phyloP scores from a whole-genome alignment of 768 basidiomycete species.

The Kwoniella pini region DNA sequence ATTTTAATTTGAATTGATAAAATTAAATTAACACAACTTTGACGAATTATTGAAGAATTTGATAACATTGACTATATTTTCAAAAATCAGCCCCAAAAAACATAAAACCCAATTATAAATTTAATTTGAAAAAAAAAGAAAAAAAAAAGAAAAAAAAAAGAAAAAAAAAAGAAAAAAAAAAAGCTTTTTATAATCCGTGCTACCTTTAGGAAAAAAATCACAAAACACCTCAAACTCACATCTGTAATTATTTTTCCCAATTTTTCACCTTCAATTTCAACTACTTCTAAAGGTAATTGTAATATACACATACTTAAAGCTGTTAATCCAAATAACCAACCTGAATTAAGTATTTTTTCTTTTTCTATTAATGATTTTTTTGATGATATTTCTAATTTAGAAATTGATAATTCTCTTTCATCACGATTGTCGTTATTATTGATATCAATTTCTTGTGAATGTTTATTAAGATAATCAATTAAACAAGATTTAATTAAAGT shows the following conservation, averaged over 20 bases:
- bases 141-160: too few species aligned
- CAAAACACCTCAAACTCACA: constrained; percentile 42
- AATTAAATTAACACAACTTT: constrained; percentile 40
- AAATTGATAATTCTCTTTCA: too few species aligned
- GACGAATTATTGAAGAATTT: constrained; percentile 28
- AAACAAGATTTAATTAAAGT: constrained; percentile 20
- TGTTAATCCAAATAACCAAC: constrained; percentile 39
- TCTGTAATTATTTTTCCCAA: constrained; percentile 31
- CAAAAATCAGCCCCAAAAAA: background rate
- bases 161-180: too few species aligned
- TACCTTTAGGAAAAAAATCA: too few species aligned
- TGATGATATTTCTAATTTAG: too few species aligned
- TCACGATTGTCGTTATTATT: too few species aligned
- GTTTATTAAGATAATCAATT: constrained; percentile 14
- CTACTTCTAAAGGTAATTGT: constrained; percentile 34
- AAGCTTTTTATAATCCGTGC: too few species aligned
- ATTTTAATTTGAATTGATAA: constrained; percentile 40
- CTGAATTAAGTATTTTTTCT: constrained; percentile 19
- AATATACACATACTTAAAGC: constrained; percentile 41
- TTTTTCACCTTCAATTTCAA: constrained; percentile 28
- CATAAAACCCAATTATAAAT: too few species aligned
- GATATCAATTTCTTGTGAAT: too few species aligned
- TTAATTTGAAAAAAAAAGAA: too few species aligned
- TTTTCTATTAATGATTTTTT: too few species aligned
- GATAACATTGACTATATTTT: constrained; percentile 23